These are phyloP conservation scores for Cucurbita pepo DNA, from an alignment of 306 rosid genomes.

Conservation along the genomic window DNA sequence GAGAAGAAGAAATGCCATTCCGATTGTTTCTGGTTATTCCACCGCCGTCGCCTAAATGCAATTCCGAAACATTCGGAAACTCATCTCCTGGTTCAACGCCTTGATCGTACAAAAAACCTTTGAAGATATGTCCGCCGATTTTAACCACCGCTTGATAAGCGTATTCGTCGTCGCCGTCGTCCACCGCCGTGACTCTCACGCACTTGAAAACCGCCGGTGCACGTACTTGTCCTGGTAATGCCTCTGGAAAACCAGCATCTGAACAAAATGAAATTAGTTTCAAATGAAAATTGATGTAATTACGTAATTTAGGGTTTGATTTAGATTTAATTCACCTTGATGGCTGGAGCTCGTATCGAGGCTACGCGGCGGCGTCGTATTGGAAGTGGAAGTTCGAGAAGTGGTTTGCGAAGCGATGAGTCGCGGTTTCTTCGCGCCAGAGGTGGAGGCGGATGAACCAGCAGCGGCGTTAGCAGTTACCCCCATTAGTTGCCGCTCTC, in stretches of 20 bases:
- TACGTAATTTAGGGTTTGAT: no score
- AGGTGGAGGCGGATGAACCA: constrained; percentile 56
- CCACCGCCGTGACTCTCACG: constrained; percentile 74
- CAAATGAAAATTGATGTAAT: background rate
- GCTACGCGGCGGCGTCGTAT: constrained; percentile 92
- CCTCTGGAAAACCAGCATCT: constrained; percentile 54
- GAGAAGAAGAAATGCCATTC: constrained; percentile 45
- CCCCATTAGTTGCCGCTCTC: constrained; percentile 55
- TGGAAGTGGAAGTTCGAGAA: constrained; percentile 83
- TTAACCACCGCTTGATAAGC: constrained; percentile 83
- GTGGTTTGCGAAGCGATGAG: constrained; percentile 63
- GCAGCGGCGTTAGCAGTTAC: constrained; percentile 2
- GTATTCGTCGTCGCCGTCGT: constrained; percentile 63
- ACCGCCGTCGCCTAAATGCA: constrained; percentile 58
- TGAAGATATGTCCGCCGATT: constrained; percentile 79
- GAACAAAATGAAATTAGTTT: constrained; percentile 13
- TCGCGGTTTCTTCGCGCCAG: constrained; percentile 66
- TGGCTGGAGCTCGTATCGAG: constrained; percentile 84
- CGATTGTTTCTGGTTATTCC: background rate
- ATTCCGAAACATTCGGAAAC: constrained; percentile 56
- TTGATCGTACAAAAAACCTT: constrained; percentile 75
- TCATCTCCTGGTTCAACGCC: constrained; percentile 43
- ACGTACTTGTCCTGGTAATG: constrained; percentile 69
- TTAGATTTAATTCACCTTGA: constrained; percentile 28
- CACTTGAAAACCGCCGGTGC: constrained; percentile 89